phyloP scores from a whole-genome alignment of 2,329 filamentous ascomycete species.

The Tolypocladium inflatum region DNA sequence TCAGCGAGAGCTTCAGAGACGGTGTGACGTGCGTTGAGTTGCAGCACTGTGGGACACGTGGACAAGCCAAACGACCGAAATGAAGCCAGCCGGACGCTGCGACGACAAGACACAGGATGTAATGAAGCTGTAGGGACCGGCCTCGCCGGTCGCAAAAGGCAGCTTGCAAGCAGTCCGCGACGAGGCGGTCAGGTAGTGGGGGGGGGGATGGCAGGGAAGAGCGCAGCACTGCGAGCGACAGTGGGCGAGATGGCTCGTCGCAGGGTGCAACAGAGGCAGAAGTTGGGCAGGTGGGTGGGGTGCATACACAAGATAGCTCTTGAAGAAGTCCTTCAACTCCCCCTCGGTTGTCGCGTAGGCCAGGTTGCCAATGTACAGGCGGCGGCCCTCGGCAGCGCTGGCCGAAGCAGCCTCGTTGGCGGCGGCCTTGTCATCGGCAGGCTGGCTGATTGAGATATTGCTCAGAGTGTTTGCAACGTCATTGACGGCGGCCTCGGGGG shows the following conservation, averaged over 20 bases:
- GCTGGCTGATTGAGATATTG: slow-evolving; percentile 56
- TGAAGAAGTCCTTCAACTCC: slow-evolving; percentile 99
- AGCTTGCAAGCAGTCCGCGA: not conserved
- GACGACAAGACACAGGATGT: not conserved
- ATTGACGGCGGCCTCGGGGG: slow-evolving; percentile 57
- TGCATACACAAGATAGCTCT: slow-evolving; percentile 97
- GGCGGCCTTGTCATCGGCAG: slow-evolving; percentile 46
- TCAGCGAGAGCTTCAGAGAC: slow-evolving; percentile 13
- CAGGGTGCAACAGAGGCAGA: not conserved
- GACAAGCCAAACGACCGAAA: not conserved
- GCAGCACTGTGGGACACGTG: not conserved
- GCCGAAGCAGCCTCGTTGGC: slow-evolving; percentile 87
- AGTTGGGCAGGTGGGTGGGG: slow-evolving; percentile 1
- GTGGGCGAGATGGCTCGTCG: not conserved
- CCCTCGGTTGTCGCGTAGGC: slow-evolving; percentile 99
- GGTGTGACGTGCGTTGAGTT: not conserved
- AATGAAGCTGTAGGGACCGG: not conserved
- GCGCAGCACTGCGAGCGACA: too few species aligned
- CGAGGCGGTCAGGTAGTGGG: not conserved
- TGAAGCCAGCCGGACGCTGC: not conserved
- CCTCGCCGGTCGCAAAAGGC: not conserved
- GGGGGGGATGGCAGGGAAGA: not conserved
- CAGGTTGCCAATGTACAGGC: slow-evolving; percentile 99
- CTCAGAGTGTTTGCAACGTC: slow-evolving; percentile 66
- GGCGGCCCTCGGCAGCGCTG: slow-evolving; percentile 96